phyloP scores from a whole-genome alignment of 208 protist genomes.

The Leishmania braziliensis region DNA sequence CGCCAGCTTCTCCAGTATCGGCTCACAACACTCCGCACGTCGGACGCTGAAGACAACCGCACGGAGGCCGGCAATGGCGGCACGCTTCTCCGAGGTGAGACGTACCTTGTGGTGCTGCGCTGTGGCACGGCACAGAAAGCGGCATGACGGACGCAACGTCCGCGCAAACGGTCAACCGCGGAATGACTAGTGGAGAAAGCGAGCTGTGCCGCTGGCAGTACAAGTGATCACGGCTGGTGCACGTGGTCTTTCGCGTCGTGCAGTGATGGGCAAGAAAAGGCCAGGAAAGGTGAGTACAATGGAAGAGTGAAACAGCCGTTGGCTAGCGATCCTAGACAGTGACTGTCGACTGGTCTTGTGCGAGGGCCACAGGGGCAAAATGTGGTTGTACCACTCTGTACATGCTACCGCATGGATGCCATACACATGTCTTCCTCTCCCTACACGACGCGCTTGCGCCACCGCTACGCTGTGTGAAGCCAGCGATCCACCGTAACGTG shows the following conservation, averaged over 20 bases:
- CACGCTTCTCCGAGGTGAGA: conserved; percentile 3
- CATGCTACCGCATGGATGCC: neutral
- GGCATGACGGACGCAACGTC: neutral
- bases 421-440: neutral
- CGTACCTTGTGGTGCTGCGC: conserved; percentile 8
- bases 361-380: neutral
- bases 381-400: no score
- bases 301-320: neutral
- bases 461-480: no score
- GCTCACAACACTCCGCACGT: conserved; percentile 13
- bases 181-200: neutral
- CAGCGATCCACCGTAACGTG: neutral
- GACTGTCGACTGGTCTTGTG: neutral
- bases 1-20: conserved; percentile 3
- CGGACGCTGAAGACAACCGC: conserved; percentile 17
- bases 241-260: neutral
- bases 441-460: neutral
- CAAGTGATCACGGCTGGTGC: no score
- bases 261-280: neutral
- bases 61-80: conserved; percentile 19
- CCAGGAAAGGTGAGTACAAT: no score
- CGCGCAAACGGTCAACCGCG: neutral
- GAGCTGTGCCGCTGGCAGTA: neutral
- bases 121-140: conserved; percentile 1
- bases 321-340: neutral